Evolutionary conservation across 129 eudicot species (phyloP), one percentile per base, ranked within the genome.

Genomic region (Centrapalus pauciflorus): DNA sequence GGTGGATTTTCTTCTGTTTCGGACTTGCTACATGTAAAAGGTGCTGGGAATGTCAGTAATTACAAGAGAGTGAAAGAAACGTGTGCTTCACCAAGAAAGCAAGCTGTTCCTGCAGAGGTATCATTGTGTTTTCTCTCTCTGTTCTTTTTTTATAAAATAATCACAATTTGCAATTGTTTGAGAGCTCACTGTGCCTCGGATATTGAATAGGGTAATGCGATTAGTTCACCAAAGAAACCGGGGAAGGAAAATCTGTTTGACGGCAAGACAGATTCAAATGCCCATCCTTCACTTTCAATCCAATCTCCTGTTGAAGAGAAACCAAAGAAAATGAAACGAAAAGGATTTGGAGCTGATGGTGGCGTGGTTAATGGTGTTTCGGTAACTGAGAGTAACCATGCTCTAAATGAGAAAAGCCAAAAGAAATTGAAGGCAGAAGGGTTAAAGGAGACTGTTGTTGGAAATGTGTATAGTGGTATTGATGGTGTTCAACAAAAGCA

Each of bases 1-100:
- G 73, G 73, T 20, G 99, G 97, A 24, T 94, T 76, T 86, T 78
- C 97, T 0, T 94, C 95, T 27, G 99, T 94, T 71, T 89, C 95
- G 2, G 93, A 84, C 51, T 52, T 89, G 90, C 76, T 94, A 64
- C 81, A 73, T 46, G 84, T 67, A 70, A 82, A 70, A 30, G 91
- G 95, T 23, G 76, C 69, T 62, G 61, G 63, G 25, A 75, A 16
- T 43, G 38, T 77, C 46, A 56, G 73, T 61, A 30, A 54, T 14
- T 71, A 64, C 46, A 76, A 77, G 74, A 68, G 73, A 61, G 77
- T 58, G 12, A 67, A 79, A 77, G 83, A 69, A 45, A 45, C 50
- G 45, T 46, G 52, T 10, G 77, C 66, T 50, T 80, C 74, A 25
- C 85, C 83, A 17, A 80, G 73, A 64, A 74, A 80, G 48, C 38